phyloP scores from a whole-genome alignment of 1,284 basidiomycete species.

The Trichosporon asahii region DNA sequence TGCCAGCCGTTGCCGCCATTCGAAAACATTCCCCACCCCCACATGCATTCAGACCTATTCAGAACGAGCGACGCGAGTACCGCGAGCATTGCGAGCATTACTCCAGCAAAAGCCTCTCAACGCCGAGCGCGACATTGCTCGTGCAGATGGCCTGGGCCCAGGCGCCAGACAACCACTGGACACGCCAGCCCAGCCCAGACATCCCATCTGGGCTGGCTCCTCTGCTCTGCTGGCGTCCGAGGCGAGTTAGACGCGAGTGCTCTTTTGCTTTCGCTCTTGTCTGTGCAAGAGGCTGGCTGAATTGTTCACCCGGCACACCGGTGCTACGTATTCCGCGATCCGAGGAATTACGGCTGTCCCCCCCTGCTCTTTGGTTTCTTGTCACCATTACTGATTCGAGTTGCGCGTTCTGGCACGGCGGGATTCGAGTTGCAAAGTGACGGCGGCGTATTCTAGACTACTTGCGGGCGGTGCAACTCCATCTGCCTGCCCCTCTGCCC shows the following conservation, averaged over 20 bases:
- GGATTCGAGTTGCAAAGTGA: background rate
- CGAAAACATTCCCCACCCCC: constrained; percentile 4
- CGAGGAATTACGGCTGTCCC: background rate
- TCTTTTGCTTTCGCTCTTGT: background rate
- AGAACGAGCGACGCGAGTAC: background rate
- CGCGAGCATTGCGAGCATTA: background rate
- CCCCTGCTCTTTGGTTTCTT: too few relatives aligned
- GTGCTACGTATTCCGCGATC: background rate
- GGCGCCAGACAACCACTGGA: background rate
- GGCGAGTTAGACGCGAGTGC: background rate
- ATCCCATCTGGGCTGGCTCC: too few relatives aligned
- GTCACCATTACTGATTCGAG: background rate
- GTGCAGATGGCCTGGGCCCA: constrained; percentile 1
- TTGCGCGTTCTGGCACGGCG: too few relatives aligned
- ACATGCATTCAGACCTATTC: background rate
- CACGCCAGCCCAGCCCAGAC: too few relatives aligned
- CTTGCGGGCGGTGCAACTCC: background rate
- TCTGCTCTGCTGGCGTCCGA: too few relatives aligned
- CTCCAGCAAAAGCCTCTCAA: background rate
- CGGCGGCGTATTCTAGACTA: background rate
- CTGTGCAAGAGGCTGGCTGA: constrained; percentile 2
- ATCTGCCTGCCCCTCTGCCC: too few relatives aligned
- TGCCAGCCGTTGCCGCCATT: constrained; percentile 3
- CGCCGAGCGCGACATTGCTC: background rate
- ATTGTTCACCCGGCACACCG: background rate